Conservation (phyloP, 2,329 filamentous ascomycete species). For the Phaeosphaeriaceae sp. region DNA sequence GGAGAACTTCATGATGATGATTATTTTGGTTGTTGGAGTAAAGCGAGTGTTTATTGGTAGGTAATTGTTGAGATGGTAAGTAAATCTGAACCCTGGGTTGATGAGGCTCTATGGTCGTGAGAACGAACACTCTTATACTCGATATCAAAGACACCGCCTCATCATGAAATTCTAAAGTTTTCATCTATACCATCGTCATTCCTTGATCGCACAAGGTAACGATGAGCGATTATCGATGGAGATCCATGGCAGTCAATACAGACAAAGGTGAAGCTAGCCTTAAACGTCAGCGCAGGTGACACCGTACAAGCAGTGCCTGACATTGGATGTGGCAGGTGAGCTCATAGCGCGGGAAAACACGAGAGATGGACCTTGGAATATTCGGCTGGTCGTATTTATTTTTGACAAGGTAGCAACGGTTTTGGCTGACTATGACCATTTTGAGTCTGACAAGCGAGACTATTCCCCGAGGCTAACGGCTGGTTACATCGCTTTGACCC, state of each 20-base stretch:
- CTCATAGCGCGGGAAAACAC: conserved; percentile 39
- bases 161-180: conserved; percentile 16
- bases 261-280: conserved; percentile 23
- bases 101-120: conserved; percentile 19
- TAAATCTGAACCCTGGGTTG: conserved; percentile 17
- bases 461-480: conserved; percentile 34
- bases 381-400: conserved; percentile 27
- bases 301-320: conserved; percentile 19
- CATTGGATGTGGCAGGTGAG: conserved; percentile 32
- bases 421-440: conserved; percentile 21
- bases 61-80: conserved; percentile 10
- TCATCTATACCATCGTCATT: conserved; percentile 26
- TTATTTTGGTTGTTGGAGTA: background rate
- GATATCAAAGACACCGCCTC: conserved; percentile 10
- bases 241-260: conserved; percentile 28
- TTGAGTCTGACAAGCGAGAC: conserved; percentile 27
- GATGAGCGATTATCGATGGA: conserved; percentile 27
- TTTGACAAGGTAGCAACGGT: conserved; percentile 37
- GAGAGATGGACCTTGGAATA: conserved; percentile 15
- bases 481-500: conserved; percentile 37
- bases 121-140: conserved; percentile 37
- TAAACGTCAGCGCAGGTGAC: conserved; percentile 37
- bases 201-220: conserved; percentile 24
- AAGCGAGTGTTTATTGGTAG: background rate
- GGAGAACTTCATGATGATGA: conserved; percentile 44